Percentiles rank a stretch among this genome's conserved stretches.
These are phyloP conservation scores for Fraxinus pennsylvanica DNA, from an alignment of 257 asterid genomes.

Conservation along the genomic window DNA sequence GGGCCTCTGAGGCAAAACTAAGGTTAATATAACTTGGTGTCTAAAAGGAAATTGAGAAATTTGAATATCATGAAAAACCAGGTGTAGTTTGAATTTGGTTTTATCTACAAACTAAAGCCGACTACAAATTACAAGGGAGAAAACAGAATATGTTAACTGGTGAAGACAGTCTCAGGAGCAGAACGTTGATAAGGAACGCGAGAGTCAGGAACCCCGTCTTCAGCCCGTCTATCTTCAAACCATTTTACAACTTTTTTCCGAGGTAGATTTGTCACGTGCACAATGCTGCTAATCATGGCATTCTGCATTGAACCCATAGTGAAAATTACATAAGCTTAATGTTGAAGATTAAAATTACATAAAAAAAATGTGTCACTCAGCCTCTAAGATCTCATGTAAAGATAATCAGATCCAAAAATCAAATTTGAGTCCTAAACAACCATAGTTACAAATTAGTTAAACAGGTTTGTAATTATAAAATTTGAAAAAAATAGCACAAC, in stretches of 20 bases:
- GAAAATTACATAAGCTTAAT: background rate
- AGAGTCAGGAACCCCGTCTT: conserved; percentile 71
- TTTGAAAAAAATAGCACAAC: background rate
- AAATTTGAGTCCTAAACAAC: background rate
- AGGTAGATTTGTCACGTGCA: conserved; percentile 84
- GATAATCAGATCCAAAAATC: background rate
- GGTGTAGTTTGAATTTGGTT: background rate
- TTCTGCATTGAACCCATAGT: conserved; percentile 46
- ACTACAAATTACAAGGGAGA: background rate
- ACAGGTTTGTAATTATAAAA: background rate
- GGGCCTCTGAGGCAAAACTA: background rate
- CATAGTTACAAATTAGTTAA: background rate
- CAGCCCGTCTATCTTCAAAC: conserved; percentile 88
- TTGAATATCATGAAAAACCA: background rate
- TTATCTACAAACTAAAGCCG: background rate
- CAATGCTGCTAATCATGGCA: conserved; percentile 83
- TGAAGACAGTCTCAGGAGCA: conserved; percentile 34
- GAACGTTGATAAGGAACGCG: conserved; percentile 56
- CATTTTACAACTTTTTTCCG: conserved; percentile 80
- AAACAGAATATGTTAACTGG: conserved; percentile 24
- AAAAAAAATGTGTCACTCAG: background rate
- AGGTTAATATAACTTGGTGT: background rate
- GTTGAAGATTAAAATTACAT: background rate
- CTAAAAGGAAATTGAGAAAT: background rate
- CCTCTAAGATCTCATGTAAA: background rate